Base-by-base conservation (phyloP, 148 eudicot genomes). In the Drosera capensis region DNA sequence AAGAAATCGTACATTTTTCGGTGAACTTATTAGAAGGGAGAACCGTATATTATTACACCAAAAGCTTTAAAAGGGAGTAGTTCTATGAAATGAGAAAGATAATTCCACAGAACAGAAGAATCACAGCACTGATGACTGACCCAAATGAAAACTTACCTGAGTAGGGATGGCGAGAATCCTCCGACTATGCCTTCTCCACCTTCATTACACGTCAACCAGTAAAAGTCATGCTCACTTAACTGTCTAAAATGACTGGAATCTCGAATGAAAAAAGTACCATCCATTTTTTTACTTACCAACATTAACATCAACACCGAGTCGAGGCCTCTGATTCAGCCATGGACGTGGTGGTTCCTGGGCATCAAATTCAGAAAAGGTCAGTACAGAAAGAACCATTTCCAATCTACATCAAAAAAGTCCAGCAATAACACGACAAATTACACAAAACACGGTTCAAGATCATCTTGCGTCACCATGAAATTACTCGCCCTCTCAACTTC, bases 311-410 rank as follows among this genome's bases (percentile, higher is more conserved):
- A 34, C 38, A 11, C 38, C n/a, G 38, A 68, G 62, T 29, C 74
- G 46, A 40, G 80, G 73, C 77, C 92, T 80, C 62, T 78, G 92
- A 62, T 65, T 88, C 68, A 80, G 63, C 92, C 86, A 88, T 34
- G 83, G 65, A 18, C 83, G 69, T 19, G 94, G 86, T 21, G 87
- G 79, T 58, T 60, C 86, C 94, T 88, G 92, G 65, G 64, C 49
- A 63, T 23, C 30, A 61, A 53, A 48, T n/a, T n/a, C n/a, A n/a
- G n/a, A n/a, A n/a, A n/a, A n/a, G n/a, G n/a, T n/a, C n/a, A n/a
- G n/a, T n/a, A n/a, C n/a, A n/a, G n/a, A n/a, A n/a, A n/a, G n/a
- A n/a, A n/a, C n/a, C n/a, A n/a, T n/a, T n/a, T n/a, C n/a, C n/a
- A n/a, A n/a, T n/a, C n/a, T n/a, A n/a, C n/a, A n/a, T n/a, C n/a